Conservation (phyloP, 108 stramenopile genomes). For the Skeletonema marinoi region DNA sequence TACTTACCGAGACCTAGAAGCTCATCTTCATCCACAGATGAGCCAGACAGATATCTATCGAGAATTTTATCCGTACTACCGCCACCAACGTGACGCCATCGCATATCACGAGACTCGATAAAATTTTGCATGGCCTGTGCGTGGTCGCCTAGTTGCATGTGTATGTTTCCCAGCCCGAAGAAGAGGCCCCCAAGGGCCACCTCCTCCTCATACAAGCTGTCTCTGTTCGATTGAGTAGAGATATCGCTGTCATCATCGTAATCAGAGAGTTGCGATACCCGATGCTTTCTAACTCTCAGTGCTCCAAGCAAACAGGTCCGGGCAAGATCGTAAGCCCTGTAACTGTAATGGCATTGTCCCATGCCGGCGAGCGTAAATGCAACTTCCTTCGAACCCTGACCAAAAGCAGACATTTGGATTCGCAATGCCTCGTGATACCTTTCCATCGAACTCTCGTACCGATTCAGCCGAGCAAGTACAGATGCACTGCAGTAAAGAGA, state of each 20-base stretch:
- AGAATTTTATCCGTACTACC: constrained; percentile 38
- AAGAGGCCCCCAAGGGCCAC: constrained; percentile 33
- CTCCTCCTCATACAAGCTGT: constrained; percentile 27
- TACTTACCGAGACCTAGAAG: constrained; percentile 39
- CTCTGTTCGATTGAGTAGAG: background rate
- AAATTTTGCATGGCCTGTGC: constrained; percentile 41
- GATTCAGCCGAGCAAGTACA: constrained; percentile 35
- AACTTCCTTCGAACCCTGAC: constrained; percentile 38
- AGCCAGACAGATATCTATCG: constrained; percentile 29
- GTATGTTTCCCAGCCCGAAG: constrained; percentile 41
- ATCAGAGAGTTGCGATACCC: constrained; percentile 19
- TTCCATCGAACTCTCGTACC: constrained; percentile 47
- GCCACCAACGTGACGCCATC: constrained; percentile 41
- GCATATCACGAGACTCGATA: constrained; percentile 41
- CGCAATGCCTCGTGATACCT: constrained; percentile 50
- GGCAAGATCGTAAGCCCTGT: constrained; percentile 23
- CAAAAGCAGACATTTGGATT: constrained; percentile 39
- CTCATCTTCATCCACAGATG: constrained; percentile 37
- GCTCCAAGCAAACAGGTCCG: constrained; percentile 46
- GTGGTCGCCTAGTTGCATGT: constrained; percentile 35
- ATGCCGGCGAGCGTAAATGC: constrained; percentile 43
- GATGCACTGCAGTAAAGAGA: constrained; percentile 41
- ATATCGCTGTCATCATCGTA: background rate
- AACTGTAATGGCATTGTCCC: constrained; percentile 35
- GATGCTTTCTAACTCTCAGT: constrained; percentile 33